phyloP scores from a whole-genome alignment of 805 yeast genomes.

The Saccharomycopsis sp. region DNA sequence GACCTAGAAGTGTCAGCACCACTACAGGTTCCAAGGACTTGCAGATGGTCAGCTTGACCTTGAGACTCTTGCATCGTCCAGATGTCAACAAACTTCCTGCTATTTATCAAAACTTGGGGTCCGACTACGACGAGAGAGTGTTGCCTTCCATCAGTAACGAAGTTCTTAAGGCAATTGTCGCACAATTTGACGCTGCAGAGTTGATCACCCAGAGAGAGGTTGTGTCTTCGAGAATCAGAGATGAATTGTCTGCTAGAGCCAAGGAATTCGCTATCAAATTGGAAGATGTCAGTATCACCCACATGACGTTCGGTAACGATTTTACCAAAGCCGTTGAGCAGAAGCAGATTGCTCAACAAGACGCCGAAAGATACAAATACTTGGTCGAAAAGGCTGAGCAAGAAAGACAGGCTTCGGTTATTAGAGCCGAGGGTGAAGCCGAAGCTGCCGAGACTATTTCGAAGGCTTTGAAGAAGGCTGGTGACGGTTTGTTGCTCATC shows the following conservation, averaged over 20 bases:
- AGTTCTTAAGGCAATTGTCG: slow-evolving; percentile 82
- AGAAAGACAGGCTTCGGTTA: slow-evolving; percentile 89
- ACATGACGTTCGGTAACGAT: slow-evolving; percentile 93
- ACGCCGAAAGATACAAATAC: slow-evolving; percentile 93
- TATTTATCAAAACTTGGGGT: slow-evolving; percentile 86
- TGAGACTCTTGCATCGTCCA: slow-evolving; percentile 91
- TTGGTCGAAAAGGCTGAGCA: slow-evolving; percentile 95
- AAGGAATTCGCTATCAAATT: slow-evolving; percentile 81
- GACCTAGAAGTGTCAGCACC: slow-evolving; percentile 87
- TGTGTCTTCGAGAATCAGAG: slow-evolving; percentile 82
- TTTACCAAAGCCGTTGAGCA: slow-evolving; percentile 98
- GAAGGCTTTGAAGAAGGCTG: slow-evolving; percentile 85
- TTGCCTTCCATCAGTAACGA: slow-evolving; percentile 91
- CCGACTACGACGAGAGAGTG: slow-evolving; percentile 92
- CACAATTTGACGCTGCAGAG: slow-evolving; percentile 94
- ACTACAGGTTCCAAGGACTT: slow-evolving; percentile 96
- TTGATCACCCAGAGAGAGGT: slow-evolving; percentile 95
- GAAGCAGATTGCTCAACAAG: slow-evolving; percentile 98
- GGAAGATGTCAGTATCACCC: slow-evolving; percentile 97
- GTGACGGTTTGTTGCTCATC: slow-evolving; percentile 89
- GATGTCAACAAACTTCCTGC: slow-evolving; percentile 75
- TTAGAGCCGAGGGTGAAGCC: slow-evolving; percentile 99
- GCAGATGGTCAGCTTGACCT: slow-evolving; percentile 89
- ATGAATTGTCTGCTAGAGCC: slow-evolving; percentile 78
- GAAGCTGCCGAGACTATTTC: slow-evolving; percentile 96